These are phyloP conservation scores for Verticillium nonalfalfae DNA, from an alignment of 2,329 filamentous ascomycete genomes.

Conservation along the genomic window DNA sequence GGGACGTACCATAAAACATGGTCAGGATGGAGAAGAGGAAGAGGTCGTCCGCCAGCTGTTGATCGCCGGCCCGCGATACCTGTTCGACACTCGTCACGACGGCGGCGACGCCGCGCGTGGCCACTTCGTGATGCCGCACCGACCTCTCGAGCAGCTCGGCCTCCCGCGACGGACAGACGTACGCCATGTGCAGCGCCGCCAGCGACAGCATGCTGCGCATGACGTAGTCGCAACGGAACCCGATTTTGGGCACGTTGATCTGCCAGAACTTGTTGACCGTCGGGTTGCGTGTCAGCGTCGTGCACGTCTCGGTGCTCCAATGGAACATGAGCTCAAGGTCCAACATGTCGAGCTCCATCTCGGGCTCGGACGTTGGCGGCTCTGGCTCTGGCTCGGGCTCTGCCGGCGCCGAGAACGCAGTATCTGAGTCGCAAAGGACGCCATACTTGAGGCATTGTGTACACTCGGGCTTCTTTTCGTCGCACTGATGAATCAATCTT, in stretches of 20 bases:
- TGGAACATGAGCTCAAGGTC: slow-evolving; percentile 49
- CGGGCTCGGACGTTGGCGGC: not conserved
- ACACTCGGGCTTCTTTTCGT: slow-evolving; percentile 30
- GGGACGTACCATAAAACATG: slow-evolving; percentile 9
- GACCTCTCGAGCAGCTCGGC: slow-evolving; percentile 9
- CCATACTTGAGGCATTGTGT: slow-evolving; percentile 32
- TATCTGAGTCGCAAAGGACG: slow-evolving; percentile 26
- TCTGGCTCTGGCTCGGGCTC: not conserved
- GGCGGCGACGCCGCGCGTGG: slow-evolving; percentile 17
- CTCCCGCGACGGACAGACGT: slow-evolving; percentile 13
- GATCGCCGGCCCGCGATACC: not conserved
- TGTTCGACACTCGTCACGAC: slow-evolving; percentile 14
- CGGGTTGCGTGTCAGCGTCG: slow-evolving; percentile 36
- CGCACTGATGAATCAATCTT: slow-evolving; percentile 23
- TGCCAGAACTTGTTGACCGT: slow-evolving; percentile 37
- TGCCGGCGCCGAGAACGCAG: not conserved
- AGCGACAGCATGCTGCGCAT: slow-evolving; percentile 42
- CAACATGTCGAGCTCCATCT: slow-evolving; percentile 24
- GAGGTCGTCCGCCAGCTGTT: slow-evolving; percentile 7
- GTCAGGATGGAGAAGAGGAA: slow-evolving; percentile 12
- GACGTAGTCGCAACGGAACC: slow-evolving; percentile 38
- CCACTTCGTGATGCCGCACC: slow-evolving; percentile 20
- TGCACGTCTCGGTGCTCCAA: slow-evolving; percentile 39
- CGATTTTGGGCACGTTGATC: slow-evolving; percentile 37
- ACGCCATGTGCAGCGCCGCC: slow-evolving; percentile 41